These are phyloP conservation scores for Apium graveolens DNA, from an alignment of 129 eudicot species.

Conservation along the genomic window DNA sequence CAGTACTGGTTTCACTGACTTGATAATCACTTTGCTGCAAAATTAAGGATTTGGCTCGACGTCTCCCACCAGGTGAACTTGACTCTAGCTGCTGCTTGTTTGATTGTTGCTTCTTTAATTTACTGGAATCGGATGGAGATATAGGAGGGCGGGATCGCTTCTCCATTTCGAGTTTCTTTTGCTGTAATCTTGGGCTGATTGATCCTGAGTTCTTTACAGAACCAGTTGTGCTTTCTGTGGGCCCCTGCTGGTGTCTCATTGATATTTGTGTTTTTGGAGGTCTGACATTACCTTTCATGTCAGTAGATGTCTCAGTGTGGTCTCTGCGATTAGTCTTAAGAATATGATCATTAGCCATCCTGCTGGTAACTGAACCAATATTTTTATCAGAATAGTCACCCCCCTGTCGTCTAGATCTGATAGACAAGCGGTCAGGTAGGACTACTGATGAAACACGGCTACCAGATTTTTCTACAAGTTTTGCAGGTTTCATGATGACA, in stretches of 20 bases:
- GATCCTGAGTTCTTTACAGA: conserved; percentile 49
- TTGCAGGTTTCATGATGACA: conserved; percentile 91
- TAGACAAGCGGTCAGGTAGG: conserved; percentile 28
- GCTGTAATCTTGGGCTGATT: conserved; percentile 72
- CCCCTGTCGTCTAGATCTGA: conserved; percentile 13
- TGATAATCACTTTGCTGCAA: conserved; percentile 37
- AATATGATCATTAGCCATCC: conserved; percentile 28
- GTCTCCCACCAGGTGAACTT: conserved; percentile 78
- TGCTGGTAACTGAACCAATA: conserved; percentile 18
- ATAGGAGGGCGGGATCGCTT: conserved; percentile 72
- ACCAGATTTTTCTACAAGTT: conserved; percentile 53
- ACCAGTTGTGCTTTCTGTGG: conserved; percentile 44
- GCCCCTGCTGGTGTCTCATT: conserved; percentile 32
- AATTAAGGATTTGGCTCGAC: conserved; percentile 41
- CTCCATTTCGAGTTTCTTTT: conserved; percentile 65
- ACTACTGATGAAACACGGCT: conserved; percentile 26
- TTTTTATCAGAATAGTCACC: conserved; percentile 13
- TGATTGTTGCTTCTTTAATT: conserved; percentile 44
- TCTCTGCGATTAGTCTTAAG: conserved; percentile 35
- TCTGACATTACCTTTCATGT: conserved; percentile 34
- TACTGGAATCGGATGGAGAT: conserved; percentile 55
- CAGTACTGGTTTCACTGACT: conserved; percentile 36
- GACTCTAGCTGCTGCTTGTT: conserved; percentile 45
- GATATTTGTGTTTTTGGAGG: conserved; percentile 31
- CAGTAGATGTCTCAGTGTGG: conserved; percentile 21